Evolutionary conservation across 176 grass and related monocot species (phyloP), one percentile per base, ranked within the genome.

Genomic region (Rhynchospora pubera): DNA sequence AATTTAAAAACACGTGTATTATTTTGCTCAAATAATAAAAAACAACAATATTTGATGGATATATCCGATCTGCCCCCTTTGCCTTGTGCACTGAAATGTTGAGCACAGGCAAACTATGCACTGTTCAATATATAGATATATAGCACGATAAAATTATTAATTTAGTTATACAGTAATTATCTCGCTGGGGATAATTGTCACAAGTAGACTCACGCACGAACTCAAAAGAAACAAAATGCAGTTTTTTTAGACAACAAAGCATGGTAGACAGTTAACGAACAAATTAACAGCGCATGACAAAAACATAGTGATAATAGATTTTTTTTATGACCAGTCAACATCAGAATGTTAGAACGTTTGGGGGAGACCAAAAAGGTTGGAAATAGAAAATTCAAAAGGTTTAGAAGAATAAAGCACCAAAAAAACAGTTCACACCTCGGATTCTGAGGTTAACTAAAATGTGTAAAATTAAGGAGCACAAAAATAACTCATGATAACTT

Each of bases 381-480:
- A 18, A 65, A 46, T n/a, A 47, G 34, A 63, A 58, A 43, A 64
- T 3, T 59, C 42, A 81, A 75, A 81, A 81, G 50, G 42, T 51
- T 5, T 15, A 44, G 78, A 81, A 63, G 79, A 81, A 81, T 64
- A 60, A 65, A 81, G 46, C 65, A 81, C 9, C 42, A 45, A 51
- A 45, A 65, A 45, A 48, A 14, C 30, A 48, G 79, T 81, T 81
- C 79, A 81, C 79, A 81, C 65, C 9, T 42, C 18, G 52, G 8
- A 61, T 61, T 61, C 7, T 23, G 5, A 3, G 22, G 21, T 62
- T 24, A 22, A 24, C 23, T 62, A 62, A 62, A 62, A 23, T 24
- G 10, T 30, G 1, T 14, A 65, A 65, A 65, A n/a, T n/a, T n/a
- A 28, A 1, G 57, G 9, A 30, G 0, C 24, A 64, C 12, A 28